Evolutionary conservation across 169 alveolate species (phyloP), one percentile per base, ranked within the genome.

Genomic region (Plasmodium reichenowi): DNA sequence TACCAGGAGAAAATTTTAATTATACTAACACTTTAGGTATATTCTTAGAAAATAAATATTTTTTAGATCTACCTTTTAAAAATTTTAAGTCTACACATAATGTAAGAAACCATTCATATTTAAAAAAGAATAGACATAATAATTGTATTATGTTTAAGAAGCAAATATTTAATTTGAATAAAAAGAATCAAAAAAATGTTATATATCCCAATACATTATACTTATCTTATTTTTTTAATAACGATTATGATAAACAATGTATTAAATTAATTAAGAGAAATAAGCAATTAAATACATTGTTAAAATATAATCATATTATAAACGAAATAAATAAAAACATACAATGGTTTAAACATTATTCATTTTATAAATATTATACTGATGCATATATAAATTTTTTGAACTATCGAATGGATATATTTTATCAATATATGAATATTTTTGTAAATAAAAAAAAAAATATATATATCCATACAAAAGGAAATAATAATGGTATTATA

Each of bases 291-390:
- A 26, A 43, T 7, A 12, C 60, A 4, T 60, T 60, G 32, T 8
- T 45, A 86, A 47, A 71, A 72, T 86, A 66, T 64, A 20, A 70
- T 66, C 24, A 22, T 10, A 52, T 71, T 47, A 59, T 71, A 4
- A 56, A 86, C 50, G 60, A 86, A 1, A 86, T 86, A 5, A 86
- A 86, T 66, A 71, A 20, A 2, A 72, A 72, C 29, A 66, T 86
- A 52, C 24, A 71, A 13, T 86, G 92, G 92, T 13, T 60, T 24
- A 71, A 72, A n/a, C 92, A 86, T 20, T 73, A 54, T 52, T 71
- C 92, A 10, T 86, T 86, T 86, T 86, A 86, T 86, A 72, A 86
- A 54, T 86, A 71, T 72, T 86, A 86, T 54, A 32, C 38, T 12
- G 62, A 26, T 15, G 92, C 92, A 47, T 86, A 86, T 72, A 13